Percentiles rank a stretch among this genome's conserved stretches.
Evolutionary conservation across 805 yeast genomes (phyloP).

Genomic region (Maudiozyma pseudohumilis): DNA sequence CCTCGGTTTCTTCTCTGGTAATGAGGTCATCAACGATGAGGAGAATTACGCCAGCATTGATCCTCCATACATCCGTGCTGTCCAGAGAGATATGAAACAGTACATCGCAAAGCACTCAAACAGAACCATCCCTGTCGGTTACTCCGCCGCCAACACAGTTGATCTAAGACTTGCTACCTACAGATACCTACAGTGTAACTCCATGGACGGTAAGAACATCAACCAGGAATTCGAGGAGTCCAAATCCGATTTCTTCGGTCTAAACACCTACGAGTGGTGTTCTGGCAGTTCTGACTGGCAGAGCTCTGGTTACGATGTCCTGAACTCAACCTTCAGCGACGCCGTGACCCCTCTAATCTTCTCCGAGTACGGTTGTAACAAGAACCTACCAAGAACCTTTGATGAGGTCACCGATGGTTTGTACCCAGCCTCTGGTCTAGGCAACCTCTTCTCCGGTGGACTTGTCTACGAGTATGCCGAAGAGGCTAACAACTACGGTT

Average conservation of each 20-base stretch:
- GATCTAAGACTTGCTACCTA: slow-evolving; percentile 64
- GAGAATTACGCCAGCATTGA: slow-evolving; percentile 46
- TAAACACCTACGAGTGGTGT: slow-evolving; percentile 87
- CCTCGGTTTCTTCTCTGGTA: slow-evolving; percentile 83
- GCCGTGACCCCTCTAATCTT: slow-evolving; percentile 59
- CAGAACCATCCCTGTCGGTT: slow-evolving; percentile 87
- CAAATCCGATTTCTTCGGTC: slow-evolving; percentile 76
- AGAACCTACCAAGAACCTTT: slow-evolving; percentile 68
- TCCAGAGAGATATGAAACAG: slow-evolving; percentile 84
- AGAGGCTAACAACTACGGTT: slow-evolving; percentile 70
- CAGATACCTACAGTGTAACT: slow-evolving; percentile 73
- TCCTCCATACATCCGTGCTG: slow-evolving; percentile 80
- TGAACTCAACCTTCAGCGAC: slow-evolving; percentile 48
- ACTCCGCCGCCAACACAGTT: slow-evolving; percentile 82
- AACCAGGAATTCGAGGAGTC: slow-evolving; percentile 45
- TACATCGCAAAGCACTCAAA: slow-evolving; percentile 60
- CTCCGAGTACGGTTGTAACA: slow-evolving; percentile 81
- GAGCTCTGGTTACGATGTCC: slow-evolving; percentile 56
- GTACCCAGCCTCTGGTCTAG: slow-evolving; percentile 46
- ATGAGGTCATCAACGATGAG: slow-evolving; percentile 81
- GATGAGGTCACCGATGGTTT: slow-evolving; percentile 64
- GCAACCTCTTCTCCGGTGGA: slow-evolving; percentile 72
- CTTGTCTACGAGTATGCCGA: slow-evolving; percentile 84
- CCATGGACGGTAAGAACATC: slow-evolving; percentile 37
- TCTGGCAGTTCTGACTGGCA: slow-evolving; percentile 51